Base-by-base conservation (phyloP, 345 rosid species). In the Camelina neglecta region DNA sequence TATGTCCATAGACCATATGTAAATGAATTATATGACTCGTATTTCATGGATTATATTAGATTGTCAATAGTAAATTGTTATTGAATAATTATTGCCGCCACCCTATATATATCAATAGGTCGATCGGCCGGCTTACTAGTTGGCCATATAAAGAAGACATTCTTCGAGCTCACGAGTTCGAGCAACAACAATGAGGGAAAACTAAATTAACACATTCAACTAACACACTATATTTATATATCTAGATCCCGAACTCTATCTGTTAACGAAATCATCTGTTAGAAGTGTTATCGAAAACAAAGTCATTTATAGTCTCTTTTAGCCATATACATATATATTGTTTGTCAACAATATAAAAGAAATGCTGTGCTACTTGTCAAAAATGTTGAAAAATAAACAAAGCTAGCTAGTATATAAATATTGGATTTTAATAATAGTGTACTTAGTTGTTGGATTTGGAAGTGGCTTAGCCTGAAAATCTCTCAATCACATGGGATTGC, bases 401-500 rank as follows among this genome's bases (percentile, higher is more conserved):
- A n/a, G n/a, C n/a, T n/a, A n/a, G 2, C 2, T 2, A 24, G 36
- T 33, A 33, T 31, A 35, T n/a, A 29, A 47, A 8, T 2, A 49
- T 15, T 35, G 11, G 8, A 35, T 47, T 65, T 29, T 7, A 35
- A 47, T 7, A 67, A 16, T 11, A 47, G 10, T 50, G 24, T 47
- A 61, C 7, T 11, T 26, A 41, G 48, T 65, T 45, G 61, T 41
- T 77, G 62, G 56, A 66, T 65, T 50, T 65, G 55, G 77, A 65
- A 72, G 18, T 56, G 68, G 67, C 8, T 58, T 72, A 71, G 55
- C 67, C 38, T 60, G 73, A 50, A 33, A 65, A 51, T 53, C 65
- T 60, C 45, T 20, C 36, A n/a, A 73, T 61, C 81, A 78, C 78
- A 78, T 78, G 81, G 71, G 69, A 78, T 78, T 67, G 81, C 77